phyloP scores from a whole-genome alignment of 306 rosid genomes.

The Bauhinia variegata region DNA sequence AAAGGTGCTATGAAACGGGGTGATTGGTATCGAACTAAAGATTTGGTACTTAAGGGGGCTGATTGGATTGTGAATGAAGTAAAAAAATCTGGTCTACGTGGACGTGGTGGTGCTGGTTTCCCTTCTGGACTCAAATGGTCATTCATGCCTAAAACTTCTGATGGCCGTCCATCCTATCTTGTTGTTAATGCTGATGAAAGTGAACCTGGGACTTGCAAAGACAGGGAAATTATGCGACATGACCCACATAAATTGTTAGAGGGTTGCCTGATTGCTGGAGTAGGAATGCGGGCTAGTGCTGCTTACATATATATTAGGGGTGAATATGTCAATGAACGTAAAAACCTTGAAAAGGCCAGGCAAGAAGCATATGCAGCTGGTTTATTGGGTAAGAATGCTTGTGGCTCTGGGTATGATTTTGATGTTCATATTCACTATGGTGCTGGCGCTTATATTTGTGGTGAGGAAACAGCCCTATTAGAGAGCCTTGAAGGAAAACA shows the following conservation, averaged over 20 bases:
- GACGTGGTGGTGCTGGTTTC: conserved; percentile 99
- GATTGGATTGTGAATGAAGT: conserved; percentile 98
- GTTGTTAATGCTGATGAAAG: conserved; percentile 99
- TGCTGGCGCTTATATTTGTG: conserved; percentile 98
- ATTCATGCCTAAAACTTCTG: conserved; percentile 97
- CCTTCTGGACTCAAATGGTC: conserved; percentile 99
- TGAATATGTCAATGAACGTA: conserved; percentile 90
- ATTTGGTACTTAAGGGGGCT: conserved; percentile 83
- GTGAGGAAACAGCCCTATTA: conserved; percentile 96
- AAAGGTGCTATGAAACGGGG: conserved; percentile 99
- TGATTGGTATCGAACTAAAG: conserved; percentile 92
- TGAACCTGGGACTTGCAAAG: conserved; percentile 99
- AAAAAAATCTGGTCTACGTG: conserved; percentile 97
- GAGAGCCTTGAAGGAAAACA: conserved; percentile 99
- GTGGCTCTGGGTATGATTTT: conserved; percentile 96
- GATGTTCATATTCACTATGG: conserved; percentile 97
- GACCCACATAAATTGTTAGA: conserved; percentile 94
- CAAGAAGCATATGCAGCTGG: conserved; percentile 94
- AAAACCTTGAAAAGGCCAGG: conserved; percentile 84
- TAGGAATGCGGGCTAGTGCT: conserved; percentile 98
- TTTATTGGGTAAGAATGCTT: conserved; percentile 92
- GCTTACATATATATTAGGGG: conserved; percentile 96
- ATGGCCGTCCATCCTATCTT: conserved; percentile 98
- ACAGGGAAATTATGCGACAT: conserved; percentile 96
- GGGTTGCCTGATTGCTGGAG: conserved; percentile 98